Conservation (phyloP, 257 asterid genomes). For the Penstemon eatonii region DNA sequence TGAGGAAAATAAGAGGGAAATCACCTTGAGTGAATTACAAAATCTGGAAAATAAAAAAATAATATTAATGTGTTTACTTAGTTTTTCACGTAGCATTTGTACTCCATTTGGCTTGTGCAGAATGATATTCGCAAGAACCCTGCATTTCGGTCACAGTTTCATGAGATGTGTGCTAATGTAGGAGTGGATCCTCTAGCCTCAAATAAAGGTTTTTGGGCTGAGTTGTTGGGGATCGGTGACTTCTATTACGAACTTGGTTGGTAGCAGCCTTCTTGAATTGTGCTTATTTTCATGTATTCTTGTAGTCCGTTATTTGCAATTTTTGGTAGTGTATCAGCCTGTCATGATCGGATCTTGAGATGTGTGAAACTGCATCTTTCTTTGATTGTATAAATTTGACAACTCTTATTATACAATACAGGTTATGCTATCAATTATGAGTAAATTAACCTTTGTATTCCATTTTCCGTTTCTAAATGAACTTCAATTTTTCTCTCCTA, state of each 20-base stretch:
- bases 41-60: too few relatives aligned
- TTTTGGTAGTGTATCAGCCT: slow-evolving; percentile 8
- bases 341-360: not conserved
- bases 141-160: slow-evolving; percentile 91
- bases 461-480: not conserved
- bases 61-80: too few relatives aligned
- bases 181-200: slow-evolving; percentile 99
- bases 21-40: too few relatives aligned
- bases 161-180: slow-evolving; percentile 99
- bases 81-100: not conserved
- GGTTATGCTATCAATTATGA: too few relatives aligned
- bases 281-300: slow-evolving; percentile 12
- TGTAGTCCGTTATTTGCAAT: not conserved
- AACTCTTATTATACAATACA: too few relatives aligned
- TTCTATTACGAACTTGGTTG: slow-evolving; percentile 97
- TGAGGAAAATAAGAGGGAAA: not conserved
- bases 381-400: too few relatives aligned
- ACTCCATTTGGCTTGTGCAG: slow-evolving; percentile 40
- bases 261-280: slow-evolving; percentile 34
- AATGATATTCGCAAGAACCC: slow-evolving; percentile 97
- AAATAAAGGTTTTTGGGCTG: slow-evolving; percentile 99
- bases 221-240: slow-evolving; percentile 92
- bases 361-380: too few relatives aligned
- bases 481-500: not conserved
- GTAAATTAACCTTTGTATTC: not conserved